Evolutionary conservation across 371 early-diverging fungal genomes (phyloP).

Genomic region (Apophysomyces elegans): DNA sequence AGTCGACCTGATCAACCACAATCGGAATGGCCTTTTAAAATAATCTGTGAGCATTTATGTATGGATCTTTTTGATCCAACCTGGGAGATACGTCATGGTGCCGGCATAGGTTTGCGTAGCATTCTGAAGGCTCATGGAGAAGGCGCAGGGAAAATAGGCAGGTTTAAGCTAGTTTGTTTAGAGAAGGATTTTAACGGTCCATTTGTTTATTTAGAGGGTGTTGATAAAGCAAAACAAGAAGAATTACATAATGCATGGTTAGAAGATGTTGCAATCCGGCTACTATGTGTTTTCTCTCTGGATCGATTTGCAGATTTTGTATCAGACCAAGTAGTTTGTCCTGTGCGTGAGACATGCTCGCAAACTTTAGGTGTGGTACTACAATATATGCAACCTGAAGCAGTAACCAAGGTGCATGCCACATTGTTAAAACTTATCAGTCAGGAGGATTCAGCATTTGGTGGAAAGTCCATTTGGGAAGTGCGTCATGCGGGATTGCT

Average conservation of each 20-base stretch:
- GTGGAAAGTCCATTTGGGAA: slow-evolving; percentile 80
- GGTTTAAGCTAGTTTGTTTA: slow-evolving; percentile 11
- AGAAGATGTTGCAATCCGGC: slow-evolving; percentile 86
- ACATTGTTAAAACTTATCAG: slow-evolving; percentile 63
- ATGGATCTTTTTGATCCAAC: slow-evolving; percentile 88
- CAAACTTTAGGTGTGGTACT: slow-evolving; percentile 90
- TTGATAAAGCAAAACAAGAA: slow-evolving; percentile 63
- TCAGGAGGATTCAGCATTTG: slow-evolving; percentile 57
- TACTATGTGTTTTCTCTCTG: slow-evolving; percentile 91
- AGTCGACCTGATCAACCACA: slow-evolving; percentile 34
- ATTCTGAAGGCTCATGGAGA: slow-evolving; percentile 85
- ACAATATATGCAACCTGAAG: slow-evolving; percentile 65
- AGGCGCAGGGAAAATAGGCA: slow-evolving; percentile 79
- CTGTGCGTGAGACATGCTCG: slow-evolving; percentile 96
- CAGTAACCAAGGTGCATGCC: slow-evolving; percentile 59
- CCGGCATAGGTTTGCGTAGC: slow-evolving; percentile 92
- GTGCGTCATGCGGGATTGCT: slow-evolving; percentile 93
- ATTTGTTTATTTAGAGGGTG: slow-evolving; percentile 35
- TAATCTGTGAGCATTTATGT: slow-evolving; percentile 87
- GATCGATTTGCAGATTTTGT: slow-evolving; percentile 98
- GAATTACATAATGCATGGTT: slow-evolving; percentile 77
- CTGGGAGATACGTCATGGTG: slow-evolving; percentile 98
- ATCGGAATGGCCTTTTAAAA: slow-evolving; percentile 91
- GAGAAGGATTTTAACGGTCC: slow-evolving; percentile 3
- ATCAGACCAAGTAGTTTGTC: slow-evolving; percentile 93